Percentiles rank a stretch among this genome's conserved stretches.
phyloP scores from a whole-genome alignment of 2,329 filamentous ascomycete genomes.

The Gnomoniopsis sp. region DNA sequence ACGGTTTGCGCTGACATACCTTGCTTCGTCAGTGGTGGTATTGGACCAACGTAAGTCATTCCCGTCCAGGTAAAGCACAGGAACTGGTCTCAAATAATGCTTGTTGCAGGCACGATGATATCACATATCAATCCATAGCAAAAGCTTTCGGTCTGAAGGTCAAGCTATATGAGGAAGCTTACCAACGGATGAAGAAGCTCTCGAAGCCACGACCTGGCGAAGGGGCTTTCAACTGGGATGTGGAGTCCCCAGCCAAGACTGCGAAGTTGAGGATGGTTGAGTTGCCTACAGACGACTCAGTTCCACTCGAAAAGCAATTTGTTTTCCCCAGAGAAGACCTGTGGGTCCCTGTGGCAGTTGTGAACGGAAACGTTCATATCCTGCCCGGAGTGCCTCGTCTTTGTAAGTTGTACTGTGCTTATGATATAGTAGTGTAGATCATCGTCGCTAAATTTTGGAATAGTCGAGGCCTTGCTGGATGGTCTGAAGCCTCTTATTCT shows the following conservation, averaged over 20 bases:
- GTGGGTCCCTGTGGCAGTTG: conserved; percentile 86
- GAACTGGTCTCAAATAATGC: neutral
- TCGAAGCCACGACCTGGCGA: conserved; percentile 71
- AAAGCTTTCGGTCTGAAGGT: conserved; percentile 80
- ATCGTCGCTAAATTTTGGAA: neutral
- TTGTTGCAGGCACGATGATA: conserved; percentile 79
- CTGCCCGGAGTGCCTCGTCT: conserved; percentile 84
- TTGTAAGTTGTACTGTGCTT: conserved; percentile 44
- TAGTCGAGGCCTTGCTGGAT: conserved; percentile 71
- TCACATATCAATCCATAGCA: conserved; percentile 91
- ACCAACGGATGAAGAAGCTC: conserved; percentile 77
- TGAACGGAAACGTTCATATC: conserved; percentile 92
- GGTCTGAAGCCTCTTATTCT: conserved; percentile 69
- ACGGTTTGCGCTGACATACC: conserved; percentile 11
- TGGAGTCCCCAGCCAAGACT: conserved; percentile 69
- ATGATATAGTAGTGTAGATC: neutral
- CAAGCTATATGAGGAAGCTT: conserved; percentile 72
- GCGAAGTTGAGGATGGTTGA: conserved; percentile 91
- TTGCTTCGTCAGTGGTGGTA: conserved; percentile 65
- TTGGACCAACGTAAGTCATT: conserved; percentile 78
- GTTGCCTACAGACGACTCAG: conserved; percentile 69
- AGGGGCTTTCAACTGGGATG: conserved; percentile 79
- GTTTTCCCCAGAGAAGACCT: conserved; percentile 76
- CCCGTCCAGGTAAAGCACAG: neutral
- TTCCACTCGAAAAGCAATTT: conserved; percentile 66